Evolutionary conservation across 768 basidiomycete species (phyloP).

Genomic region (Saitozyma sp.): DNA sequence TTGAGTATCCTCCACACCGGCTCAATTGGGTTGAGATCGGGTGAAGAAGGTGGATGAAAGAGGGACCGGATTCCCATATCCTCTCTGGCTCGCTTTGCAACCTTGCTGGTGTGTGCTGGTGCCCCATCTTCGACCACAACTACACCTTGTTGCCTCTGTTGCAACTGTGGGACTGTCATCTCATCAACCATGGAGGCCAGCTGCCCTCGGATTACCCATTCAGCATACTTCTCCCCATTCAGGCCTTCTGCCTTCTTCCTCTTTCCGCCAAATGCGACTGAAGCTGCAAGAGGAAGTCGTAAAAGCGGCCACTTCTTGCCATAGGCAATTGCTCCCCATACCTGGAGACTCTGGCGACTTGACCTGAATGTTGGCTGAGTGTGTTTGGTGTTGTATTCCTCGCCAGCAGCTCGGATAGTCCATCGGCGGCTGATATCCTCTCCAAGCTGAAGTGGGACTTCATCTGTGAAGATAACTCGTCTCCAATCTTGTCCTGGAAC

Average conservation of each 20-base stretch:
- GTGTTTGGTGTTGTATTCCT: neutral
- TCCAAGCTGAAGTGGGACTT: conserved; percentile 1
- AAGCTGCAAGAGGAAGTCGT: neutral
- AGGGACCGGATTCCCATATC: neutral
- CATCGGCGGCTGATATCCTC: neutral
- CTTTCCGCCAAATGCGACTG: neutral
- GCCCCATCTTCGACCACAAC: neutral
- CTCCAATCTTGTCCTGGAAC: neutral
- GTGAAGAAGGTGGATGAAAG: neutral
- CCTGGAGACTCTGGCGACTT: neutral
- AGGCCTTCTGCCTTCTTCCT: neutral
- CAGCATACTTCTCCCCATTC: neutral
- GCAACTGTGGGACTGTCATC: neutral
- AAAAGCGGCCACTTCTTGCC: conserved; percentile 4
- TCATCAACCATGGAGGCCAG: neutral
- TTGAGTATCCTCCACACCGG: neutral
- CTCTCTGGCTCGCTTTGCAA: neutral
- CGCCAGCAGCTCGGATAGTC: conserved; percentile 1
- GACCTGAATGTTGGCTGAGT: neutral
- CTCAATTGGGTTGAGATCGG: neutral
- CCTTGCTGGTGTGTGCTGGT: neutral
- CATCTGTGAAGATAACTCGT: neutral
- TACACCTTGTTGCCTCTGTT: neutral
- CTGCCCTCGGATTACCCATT: neutral
- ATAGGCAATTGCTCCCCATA: neutral